Conservation (phyloP, 106 monocot genomes). For the Acorus calamus region DNA sequence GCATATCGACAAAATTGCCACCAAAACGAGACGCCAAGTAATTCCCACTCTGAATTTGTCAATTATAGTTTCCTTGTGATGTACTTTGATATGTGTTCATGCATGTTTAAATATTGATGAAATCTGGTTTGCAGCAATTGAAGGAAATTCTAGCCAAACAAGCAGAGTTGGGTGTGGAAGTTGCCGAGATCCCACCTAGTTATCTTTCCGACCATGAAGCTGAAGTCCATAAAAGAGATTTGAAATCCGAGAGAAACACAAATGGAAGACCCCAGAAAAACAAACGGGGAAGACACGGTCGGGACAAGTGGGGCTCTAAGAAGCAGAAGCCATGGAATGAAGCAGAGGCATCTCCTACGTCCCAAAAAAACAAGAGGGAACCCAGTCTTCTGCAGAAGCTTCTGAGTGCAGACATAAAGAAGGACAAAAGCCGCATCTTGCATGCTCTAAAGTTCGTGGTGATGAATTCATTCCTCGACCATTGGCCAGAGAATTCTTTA, state of each 20-base stretch:
- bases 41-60: too few species aligned
- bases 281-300: conserved; percentile 26
- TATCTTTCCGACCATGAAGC: conserved; percentile 47
- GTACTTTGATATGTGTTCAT: too few species aligned
- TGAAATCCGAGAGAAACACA: background rate
- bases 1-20: conserved; percentile 16
- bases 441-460: conserved; percentile 78
- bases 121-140: conserved; percentile 54
- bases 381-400: conserved; percentile 81
- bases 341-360: background rate
- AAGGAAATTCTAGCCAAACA: conserved; percentile 78
- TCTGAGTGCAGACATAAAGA: conserved; percentile 55
- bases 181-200: conserved; percentile 62
- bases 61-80: background rate
- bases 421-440: conserved; percentile 54
- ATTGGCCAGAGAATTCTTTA: conserved; percentile 37
- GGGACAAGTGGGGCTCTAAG: conserved; percentile 25
- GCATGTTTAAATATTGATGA: background rate
- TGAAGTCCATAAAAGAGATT: background rate
- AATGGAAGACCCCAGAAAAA: conserved; percentile 8
- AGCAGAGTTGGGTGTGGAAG: conserved; percentile 78
- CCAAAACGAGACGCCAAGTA: conserved; percentile 62
- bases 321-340: conserved; percentile 22
- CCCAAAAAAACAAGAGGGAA: conserved; percentile 19
- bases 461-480: conserved; percentile 69